Evolutionary conservation across 2,329 filamentous ascomycete species (phyloP), one percentile per base, ranked within the genome.

Genomic region (Venturia aucupariae): DNA sequence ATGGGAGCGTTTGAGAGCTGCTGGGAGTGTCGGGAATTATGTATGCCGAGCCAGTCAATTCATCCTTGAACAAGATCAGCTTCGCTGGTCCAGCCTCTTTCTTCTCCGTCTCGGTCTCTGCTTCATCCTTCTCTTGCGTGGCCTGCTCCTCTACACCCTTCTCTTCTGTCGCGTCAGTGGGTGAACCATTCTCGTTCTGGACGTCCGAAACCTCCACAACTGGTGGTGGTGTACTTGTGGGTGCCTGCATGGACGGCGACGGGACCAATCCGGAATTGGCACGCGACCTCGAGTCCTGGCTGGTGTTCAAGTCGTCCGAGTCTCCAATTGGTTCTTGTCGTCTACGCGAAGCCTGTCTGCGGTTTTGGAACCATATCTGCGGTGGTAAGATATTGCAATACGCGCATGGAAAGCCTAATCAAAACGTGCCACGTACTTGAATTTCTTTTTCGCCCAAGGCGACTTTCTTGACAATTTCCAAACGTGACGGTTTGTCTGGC

Each of bases 351-450:
- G 95, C 96, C 75, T 97, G 93, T 68, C 93, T 85, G 72, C 92
- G 86, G 72, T 97, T 97, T 73, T 97, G 93, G 77, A 97, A 97
- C 93, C 93, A 97, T 70, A 97, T 96, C 93, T 97, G 69, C 54
- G 44, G 61, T 22, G 38, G 48, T 55, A 55, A 44, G 46, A 64
- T 19, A 60, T n/a, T n/a, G n/a, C n/a, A 51, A 35, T 35, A 32
- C 30, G 61, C 24, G 54, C 46, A 61, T 62, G 30, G 42, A 27
- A 59, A 65, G 54, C 27, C 63, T 66, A 35, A 63, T 64, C 35
- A 51, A 4, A 6, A n/a, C n/a, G 63, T 15, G 30, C 42, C 42
- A 55, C 76, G 87, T 79, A 96, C 93, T 86, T 97, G 93, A 44
- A 97, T 91, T 80, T 97, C 92, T 76, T 96, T 97, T 79, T 97